phyloP scores from a whole-genome alignment of 768 basidiomycete species.

The Macrolepiota dolichaula region DNA sequence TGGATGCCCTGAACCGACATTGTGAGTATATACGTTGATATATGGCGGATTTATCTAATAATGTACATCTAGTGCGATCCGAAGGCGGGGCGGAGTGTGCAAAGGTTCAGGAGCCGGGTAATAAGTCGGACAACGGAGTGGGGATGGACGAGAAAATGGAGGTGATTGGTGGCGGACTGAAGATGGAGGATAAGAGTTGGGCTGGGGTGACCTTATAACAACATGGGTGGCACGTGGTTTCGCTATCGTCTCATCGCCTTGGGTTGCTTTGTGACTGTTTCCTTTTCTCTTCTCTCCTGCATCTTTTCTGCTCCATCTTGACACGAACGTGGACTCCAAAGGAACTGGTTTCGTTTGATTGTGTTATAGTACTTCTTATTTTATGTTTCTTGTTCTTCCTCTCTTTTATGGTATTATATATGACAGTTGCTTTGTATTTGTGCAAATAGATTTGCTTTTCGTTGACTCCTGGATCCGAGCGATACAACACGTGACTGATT shows the following conservation, averaged over 20 bases:
- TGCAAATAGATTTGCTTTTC: not conserved
- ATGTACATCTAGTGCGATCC: slow-evolving; percentile 17
- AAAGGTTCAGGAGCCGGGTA: slow-evolving; percentile 17
- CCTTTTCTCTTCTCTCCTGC: not conserved
- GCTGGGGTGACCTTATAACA: slow-evolving; percentile 5
- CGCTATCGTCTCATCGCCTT: not conserved
- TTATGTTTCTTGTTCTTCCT: not conserved
- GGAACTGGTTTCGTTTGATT: slow-evolving; percentile 6
- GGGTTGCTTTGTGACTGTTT: not conserved
- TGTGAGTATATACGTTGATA: slow-evolving; percentile 45
- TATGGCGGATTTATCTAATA: not conserved
- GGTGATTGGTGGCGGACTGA: slow-evolving; percentile 8
- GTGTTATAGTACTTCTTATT: slow-evolving; percentile 2
- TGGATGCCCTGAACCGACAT: slow-evolving; percentile 94
- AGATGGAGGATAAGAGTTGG: slow-evolving; percentile 3
- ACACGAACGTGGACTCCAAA: slow-evolving; percentile 6
- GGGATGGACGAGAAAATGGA: slow-evolving; percentile 9
- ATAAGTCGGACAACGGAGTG: not conserved
- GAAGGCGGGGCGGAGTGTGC: slow-evolving; percentile 28
- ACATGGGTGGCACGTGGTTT: not conserved
- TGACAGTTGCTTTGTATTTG: not conserved
- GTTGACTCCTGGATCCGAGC: not conserved
- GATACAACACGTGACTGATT: not conserved
- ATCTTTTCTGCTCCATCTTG: not conserved
- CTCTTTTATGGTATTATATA: not conserved